Percentiles rank a stretch among this genome's conserved stretches.
Conservation (phyloP, 441 rosid genomes). For the Sinapis alba region DNA sequence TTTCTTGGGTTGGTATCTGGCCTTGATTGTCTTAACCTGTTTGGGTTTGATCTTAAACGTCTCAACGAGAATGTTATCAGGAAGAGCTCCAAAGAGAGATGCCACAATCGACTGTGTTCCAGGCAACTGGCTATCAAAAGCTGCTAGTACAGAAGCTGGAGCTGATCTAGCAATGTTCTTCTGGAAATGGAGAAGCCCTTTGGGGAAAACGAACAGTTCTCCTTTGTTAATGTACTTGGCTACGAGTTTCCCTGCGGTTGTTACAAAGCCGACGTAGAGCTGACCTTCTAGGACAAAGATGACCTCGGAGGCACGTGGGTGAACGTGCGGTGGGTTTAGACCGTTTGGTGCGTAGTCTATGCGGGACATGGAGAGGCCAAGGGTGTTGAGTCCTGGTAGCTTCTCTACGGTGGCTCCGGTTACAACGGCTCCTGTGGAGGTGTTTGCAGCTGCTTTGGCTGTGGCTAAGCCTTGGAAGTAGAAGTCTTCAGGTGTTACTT, state of each 20-base stretch:
- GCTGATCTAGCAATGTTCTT: conserved; percentile 51
- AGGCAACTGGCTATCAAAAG: conserved; percentile 75
- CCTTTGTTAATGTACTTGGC: conserved; percentile 61
- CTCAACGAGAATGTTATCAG: conserved; percentile 52
- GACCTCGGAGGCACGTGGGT: conserved; percentile 79
- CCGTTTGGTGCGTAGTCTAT: conserved; percentile 64
- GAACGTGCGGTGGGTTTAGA: conserved; percentile 77
- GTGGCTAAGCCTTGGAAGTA: conserved; percentile 61
- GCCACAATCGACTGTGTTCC: conserved; percentile 66
- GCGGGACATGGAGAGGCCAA: conserved; percentile 66
- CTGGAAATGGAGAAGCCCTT: conserved; percentile 75
- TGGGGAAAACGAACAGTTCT: conserved; percentile 67
- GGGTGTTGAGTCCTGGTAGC: conserved; percentile 82
- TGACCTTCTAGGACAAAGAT: conserved; percentile 68
- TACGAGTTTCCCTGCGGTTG: conserved; percentile 58
- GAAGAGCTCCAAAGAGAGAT: conserved; percentile 65
- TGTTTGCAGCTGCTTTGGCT: conserved; percentile 43
- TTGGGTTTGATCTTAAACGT: conserved; percentile 68
- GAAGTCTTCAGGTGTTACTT: conserved; percentile 61
- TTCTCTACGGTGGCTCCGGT: conserved; percentile 65
- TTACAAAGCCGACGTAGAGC: conserved; percentile 73
- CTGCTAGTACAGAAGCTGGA: conserved; percentile 57
- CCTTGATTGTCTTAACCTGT: conserved; percentile 57
- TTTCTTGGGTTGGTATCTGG: conserved; percentile 44
- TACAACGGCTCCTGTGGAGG: conserved; percentile 56